phyloP scores from a whole-genome alignment of 2,329 filamentous ascomycete genomes.

The Aspergillus ochraceoroseus region DNA sequence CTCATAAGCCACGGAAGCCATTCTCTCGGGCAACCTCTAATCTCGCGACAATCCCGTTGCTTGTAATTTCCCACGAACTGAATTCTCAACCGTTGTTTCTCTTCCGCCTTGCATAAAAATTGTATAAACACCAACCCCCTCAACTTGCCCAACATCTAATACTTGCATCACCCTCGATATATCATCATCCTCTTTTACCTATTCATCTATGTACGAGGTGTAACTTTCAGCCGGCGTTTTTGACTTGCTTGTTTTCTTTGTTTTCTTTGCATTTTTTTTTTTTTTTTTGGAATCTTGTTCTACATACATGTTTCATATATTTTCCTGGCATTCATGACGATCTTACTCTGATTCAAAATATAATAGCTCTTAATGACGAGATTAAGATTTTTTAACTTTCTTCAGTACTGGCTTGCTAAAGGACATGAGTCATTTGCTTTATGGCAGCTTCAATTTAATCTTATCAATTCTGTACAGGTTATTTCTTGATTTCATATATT shows the following conservation, averaged over 20 bases:
- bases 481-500: too few species aligned
- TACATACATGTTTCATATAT: background rate
- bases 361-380: background rate
- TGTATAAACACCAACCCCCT: conserved; percentile 1
- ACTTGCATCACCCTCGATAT: background rate
- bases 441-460: too few species aligned
- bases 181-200: background rate
- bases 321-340: conserved; percentile 1
- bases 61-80: too few species aligned
- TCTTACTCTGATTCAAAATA: conserved; percentile 1
- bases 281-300: conserved; percentile 1
- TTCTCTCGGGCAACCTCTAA: conserved; percentile 4
- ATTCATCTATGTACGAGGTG: background rate
- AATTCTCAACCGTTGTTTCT: background rate
- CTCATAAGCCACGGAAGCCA: conserved; percentile 1
- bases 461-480: too few species aligned
- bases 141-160: background rate
- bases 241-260: background rate
- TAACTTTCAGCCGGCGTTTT: conserved; percentile 4
- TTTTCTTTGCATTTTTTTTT: background rate
- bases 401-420: too few species aligned
- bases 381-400: too few species aligned
- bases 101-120: background rate
- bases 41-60: too few species aligned
- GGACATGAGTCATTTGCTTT: too few species aligned